Evolutionary conservation across 345 rosid genomes (phyloP).

Genomic region (Jatropha curcas): DNA sequence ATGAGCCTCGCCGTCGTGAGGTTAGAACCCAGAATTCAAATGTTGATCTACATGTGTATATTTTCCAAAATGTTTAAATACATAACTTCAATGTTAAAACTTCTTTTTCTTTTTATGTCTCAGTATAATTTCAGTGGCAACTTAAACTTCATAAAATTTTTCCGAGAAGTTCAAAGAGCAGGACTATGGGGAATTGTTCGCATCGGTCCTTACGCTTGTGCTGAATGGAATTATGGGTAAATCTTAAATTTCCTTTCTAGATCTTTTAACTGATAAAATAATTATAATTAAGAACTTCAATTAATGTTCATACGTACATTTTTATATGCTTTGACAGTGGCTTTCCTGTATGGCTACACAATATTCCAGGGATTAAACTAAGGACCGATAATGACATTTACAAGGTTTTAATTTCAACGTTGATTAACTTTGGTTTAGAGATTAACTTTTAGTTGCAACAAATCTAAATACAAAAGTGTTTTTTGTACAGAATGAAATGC

Average conservation of each 20-base stretch:
- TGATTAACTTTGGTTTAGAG: background rate
- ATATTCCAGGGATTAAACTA: conserved; percentile 21
- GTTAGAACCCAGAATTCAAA: background rate
- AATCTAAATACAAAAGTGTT: too few species aligned
- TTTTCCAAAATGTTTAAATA: too few species aligned
- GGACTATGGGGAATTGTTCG: conserved; percentile 49
- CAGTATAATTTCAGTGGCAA: conserved; percentile 31
- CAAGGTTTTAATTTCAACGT: conserved; percentile 19
- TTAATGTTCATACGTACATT: too few species aligned
- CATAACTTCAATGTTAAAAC: too few species aligned
- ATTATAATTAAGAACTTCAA: too few species aligned
- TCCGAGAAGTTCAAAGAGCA: conserved; percentile 39
- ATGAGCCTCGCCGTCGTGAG: conserved; percentile 48
- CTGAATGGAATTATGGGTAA: conserved; percentile 68
- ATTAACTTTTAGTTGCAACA: background rate
- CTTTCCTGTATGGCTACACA: conserved; percentile 35
- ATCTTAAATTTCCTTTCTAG: background rate
- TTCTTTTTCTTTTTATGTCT: background rate
- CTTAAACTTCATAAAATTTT: conserved; percentile 42
- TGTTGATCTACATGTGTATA: background rate
- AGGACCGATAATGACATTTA: conserved; percentile 27
- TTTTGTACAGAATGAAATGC: conserved; percentile 30
- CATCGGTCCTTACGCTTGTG: conserved; percentile 39
- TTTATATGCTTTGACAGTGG: conserved; percentile 14
- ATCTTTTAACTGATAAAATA: too few species aligned